These are phyloP conservation scores for Cyclospora cayetanensis DNA, from an alignment of 169 alveolate species.

Conservation along the genomic window DNA sequence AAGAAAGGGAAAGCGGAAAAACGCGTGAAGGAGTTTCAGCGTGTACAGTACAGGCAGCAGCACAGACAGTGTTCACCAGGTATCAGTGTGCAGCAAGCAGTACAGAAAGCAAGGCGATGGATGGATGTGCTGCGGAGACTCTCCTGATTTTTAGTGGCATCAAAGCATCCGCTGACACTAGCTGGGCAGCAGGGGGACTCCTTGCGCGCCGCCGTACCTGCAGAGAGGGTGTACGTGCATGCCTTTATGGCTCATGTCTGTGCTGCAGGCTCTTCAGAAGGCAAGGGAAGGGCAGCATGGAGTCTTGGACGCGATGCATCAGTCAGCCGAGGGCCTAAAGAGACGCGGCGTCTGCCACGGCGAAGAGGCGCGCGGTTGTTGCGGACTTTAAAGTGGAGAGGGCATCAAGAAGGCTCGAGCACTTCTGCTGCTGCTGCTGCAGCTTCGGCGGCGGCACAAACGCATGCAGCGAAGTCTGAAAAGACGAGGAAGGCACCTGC, in stretches of 20 bases:
- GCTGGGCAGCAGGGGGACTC: too few relatives aligned
- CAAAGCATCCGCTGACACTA: too few relatives aligned
- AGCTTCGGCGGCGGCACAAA: not conserved
- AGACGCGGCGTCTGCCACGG: not conserved
- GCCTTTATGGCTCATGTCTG: not conserved
- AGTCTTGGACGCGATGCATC: not conserved
- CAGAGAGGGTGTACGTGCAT: too few relatives aligned
- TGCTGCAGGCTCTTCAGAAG: not conserved
- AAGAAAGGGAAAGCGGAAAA: too few relatives aligned
- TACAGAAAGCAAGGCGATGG: too few relatives aligned
- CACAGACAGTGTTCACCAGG: too few relatives aligned
- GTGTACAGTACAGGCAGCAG: not conserved
- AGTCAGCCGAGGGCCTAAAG: not conserved
- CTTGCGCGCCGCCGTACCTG: too few relatives aligned
- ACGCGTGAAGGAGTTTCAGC: too few relatives aligned
- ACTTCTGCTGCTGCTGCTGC: not conserved
- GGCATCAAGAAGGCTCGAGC: not conserved
- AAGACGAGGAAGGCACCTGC: too few relatives aligned
- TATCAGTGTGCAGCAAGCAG: too few relatives aligned
- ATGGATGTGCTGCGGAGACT: too few relatives aligned
- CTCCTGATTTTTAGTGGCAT: too few relatives aligned
- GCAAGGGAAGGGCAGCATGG: not conserved
- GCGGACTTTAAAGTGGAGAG: constrained; percentile 45
- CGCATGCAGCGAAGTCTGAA: constrained; percentile 35
- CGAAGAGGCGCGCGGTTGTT: constrained; percentile 30